Conservation (phyloP, 345 rosid species). For the Lumnitzera racemosa region DNA sequence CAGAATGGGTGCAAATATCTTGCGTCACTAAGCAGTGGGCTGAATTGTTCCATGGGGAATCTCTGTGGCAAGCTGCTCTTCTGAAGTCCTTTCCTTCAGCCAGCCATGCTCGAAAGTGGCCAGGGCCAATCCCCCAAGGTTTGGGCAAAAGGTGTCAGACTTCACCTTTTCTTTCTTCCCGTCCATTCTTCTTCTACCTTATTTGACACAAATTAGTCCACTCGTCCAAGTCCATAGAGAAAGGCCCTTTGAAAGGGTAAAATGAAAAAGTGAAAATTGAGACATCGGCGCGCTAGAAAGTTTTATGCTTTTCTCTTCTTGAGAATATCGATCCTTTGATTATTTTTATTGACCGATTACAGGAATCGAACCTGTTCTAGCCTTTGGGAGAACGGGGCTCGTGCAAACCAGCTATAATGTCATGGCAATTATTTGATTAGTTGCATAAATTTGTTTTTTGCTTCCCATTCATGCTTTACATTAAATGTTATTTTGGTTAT, state of each 20-base stretch:
- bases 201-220: not conserved
- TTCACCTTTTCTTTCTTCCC: not conserved
- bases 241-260: not conserved
- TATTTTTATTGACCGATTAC: no score
- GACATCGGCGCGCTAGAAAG: no score
- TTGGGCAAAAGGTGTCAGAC: constrained; percentile 47
- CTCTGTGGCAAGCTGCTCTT: constrained; percentile 84
- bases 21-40: constrained; percentile 77
- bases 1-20: constrained; percentile 54
- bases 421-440: no score
- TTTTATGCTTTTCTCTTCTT: no score
- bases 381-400: no score
- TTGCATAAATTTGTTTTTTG: not conserved
- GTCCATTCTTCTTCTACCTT: not conserved
- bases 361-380: no score
- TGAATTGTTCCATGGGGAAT: constrained; percentile 56
- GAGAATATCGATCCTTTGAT: not conserved
- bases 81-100: constrained; percentile 44
- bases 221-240: not conserved
- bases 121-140: constrained; percentile 73
- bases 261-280: no score
- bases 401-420: no score
- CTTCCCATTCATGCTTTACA: not conserved
- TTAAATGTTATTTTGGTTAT: not conserved
- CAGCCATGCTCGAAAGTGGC: constrained; percentile 58